phyloP scores from a whole-genome alignment of 805 yeast species.

The Candida sanyiensis region DNA sequence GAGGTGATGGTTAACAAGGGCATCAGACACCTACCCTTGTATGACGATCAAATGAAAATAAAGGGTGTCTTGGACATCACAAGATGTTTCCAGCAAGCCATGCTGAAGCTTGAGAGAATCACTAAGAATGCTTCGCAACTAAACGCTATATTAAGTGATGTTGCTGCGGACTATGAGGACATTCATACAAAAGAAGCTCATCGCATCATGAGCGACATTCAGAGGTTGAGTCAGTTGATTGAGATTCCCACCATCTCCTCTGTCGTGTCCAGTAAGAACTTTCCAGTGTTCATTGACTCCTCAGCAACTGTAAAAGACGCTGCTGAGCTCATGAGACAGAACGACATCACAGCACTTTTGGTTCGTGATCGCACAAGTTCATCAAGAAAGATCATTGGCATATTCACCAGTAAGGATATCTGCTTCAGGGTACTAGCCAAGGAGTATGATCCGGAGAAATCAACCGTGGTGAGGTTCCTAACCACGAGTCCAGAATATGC shows the following conservation, averaged over 20 bases:
- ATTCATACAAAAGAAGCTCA: conserved; percentile 20
- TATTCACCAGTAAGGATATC: conserved; percentile 41
- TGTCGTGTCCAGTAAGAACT: conserved; percentile 13
- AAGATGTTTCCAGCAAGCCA: conserved; percentile 42
- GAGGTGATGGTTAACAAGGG: conserved; percentile 36
- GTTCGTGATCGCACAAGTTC: conserved; percentile 31
- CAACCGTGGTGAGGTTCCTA: conserved; percentile 38
- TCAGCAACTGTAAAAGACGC: conserved; percentile 34
- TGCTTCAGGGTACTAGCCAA: conserved; percentile 37
- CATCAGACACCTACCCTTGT: conserved; percentile 39
- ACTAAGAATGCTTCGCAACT: conserved; percentile 33
- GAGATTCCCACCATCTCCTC: conserved; percentile 36
- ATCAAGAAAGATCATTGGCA: conserved; percentile 36
- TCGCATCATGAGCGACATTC: conserved; percentile 30
- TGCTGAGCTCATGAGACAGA: conserved; percentile 33
- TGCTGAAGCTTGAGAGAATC: conserved; percentile 37
- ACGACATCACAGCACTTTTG: conserved; percentile 37
- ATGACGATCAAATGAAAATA: conserved; percentile 32
- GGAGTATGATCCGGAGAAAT: conserved; percentile 30
- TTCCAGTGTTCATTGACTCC: conserved; percentile 33
- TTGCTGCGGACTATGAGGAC: conserved; percentile 27
- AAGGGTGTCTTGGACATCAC: conserved; percentile 42
- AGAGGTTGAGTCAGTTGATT: conserved; percentile 33
- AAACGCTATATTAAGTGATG: conserved; percentile 26
- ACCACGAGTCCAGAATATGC: conserved; percentile 45